Conservation (phyloP, 2,329 filamentous ascomycete species). For the Alternaria tenuissima region DNA sequence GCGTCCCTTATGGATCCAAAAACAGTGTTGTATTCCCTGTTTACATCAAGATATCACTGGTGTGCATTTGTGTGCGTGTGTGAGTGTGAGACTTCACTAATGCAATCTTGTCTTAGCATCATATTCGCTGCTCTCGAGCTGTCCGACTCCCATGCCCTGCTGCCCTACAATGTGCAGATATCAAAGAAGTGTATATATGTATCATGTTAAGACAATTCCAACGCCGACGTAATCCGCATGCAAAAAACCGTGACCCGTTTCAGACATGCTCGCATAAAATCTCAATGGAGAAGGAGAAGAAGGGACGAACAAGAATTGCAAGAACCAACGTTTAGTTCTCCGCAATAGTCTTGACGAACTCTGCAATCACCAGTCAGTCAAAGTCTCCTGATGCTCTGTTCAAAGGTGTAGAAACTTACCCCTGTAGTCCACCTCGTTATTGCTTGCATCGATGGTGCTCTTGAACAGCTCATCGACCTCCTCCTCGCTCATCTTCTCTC, state of each 20-base stretch:
- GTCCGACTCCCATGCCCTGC: neutral
- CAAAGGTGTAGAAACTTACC: slow-evolving; percentile 62
- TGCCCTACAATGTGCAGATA: slow-evolving; percentile 8
- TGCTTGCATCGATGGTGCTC: slow-evolving; percentile 88
- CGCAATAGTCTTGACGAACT: slow-evolving; percentile 52
- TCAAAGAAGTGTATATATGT: slow-evolving; percentile 8
- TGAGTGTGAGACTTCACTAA: neutral
- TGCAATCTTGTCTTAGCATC: slow-evolving; percentile 3
- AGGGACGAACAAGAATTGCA: slow-evolving; percentile 1
- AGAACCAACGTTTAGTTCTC: slow-evolving; percentile 42
- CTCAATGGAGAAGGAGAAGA: neutral
- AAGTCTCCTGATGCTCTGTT: too few relatives aligned
- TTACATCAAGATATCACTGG: neutral
- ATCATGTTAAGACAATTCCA: slow-evolving; percentile 22
- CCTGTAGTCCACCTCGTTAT: slow-evolving; percentile 96
- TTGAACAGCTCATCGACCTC: slow-evolving; percentile 99
- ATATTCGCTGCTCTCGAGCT: neutral
- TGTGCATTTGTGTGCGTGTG: neutral
- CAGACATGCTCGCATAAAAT: slow-evolving; percentile 30
- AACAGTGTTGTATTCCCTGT: slow-evolving; percentile 28
- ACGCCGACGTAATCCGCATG: slow-evolving; percentile 41
- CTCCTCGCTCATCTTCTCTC: slow-evolving; percentile 99
- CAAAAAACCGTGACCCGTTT: slow-evolving; percentile 33
- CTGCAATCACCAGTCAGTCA: slow-evolving; percentile 26
- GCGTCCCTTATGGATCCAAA: slow-evolving; percentile 43